These are phyloP conservation scores for Arthrinium puccinioides DNA, from an alignment of 2,329 filamentous ascomycete genomes.

Conservation along the genomic window DNA sequence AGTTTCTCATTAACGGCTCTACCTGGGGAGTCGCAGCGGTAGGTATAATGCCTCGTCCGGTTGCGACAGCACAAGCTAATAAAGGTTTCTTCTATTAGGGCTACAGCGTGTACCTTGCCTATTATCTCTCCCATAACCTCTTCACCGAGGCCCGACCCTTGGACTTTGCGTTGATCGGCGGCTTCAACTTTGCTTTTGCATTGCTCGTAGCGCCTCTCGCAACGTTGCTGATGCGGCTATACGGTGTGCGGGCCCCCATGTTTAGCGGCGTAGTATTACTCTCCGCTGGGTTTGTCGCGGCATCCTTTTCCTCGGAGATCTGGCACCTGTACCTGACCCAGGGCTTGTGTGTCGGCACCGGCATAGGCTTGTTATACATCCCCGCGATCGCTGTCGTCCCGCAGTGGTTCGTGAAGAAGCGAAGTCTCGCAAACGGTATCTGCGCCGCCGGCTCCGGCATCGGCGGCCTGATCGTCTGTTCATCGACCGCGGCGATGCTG, in stretches of 20 bases:
- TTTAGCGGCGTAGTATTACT: constrained; percentile 47
- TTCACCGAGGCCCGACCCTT: constrained; percentile 44
- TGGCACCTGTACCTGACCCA: constrained; percentile 57
- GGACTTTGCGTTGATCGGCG: constrained; percentile 53
- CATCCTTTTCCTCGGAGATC: constrained; percentile 42
- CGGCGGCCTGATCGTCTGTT: constrained; percentile 51
- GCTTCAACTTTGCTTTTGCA: constrained; percentile 40
- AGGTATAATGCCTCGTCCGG: constrained; percentile 3
- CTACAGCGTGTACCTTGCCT: constrained; percentile 49
- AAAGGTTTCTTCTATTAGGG: constrained; percentile 16
- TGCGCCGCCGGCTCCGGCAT: constrained; percentile 50
- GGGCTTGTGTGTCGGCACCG: constrained; percentile 52
- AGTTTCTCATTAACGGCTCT: constrained; percentile 27
- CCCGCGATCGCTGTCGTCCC: constrained; percentile 47
- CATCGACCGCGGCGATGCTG: constrained; percentile 51
- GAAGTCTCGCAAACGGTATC: constrained; percentile 54
- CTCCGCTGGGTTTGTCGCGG: constrained; percentile 40
- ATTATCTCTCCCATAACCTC: constrained; percentile 44
- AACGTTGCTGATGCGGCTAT: constrained; percentile 15
- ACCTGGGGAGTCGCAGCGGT: constrained; percentile 33
- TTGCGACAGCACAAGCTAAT: too few species aligned
- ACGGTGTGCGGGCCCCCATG: constrained; percentile 30
- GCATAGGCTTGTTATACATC: constrained; percentile 54
- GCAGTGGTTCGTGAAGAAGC: constrained; percentile 54
- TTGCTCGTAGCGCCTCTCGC: constrained; percentile 33